Percentiles rank a stretch among this genome's conserved stretches.
These are phyloP conservation scores for Stentor coeruleus DNA, from an alignment of 73 alveolate genomes.

Conservation along the genomic window DNA sequence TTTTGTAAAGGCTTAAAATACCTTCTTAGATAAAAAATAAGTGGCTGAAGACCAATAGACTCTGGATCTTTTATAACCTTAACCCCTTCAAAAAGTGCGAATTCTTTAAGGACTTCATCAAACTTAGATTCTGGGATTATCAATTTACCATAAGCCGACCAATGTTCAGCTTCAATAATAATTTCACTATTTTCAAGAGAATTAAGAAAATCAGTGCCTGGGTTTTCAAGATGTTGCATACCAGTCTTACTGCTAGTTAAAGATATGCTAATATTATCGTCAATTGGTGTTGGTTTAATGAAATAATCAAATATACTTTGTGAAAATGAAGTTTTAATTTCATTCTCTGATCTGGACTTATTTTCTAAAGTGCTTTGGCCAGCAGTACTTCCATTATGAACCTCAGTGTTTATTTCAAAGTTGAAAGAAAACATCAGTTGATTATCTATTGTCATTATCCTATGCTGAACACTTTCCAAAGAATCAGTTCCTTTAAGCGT, in stretches of 20 bases:
- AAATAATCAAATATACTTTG: too few relatives aligned
- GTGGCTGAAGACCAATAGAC: background rate
- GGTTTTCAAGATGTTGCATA: too few relatives aligned
- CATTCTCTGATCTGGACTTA: background rate
- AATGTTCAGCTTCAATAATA: background rate
- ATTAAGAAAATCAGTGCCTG: background rate
- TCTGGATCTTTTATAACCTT: background rate
- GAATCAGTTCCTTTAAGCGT: background rate
- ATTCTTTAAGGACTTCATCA: background rate
- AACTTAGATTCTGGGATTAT: too few relatives aligned
- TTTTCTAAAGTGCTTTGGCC: background rate
- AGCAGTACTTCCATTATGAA: background rate
- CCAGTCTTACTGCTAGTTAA: background rate
- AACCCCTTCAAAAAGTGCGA: background rate
- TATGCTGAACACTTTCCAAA: background rate
- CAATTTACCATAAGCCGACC: background rate
- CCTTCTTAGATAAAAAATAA: background rate
- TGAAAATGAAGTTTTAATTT: too few relatives aligned
- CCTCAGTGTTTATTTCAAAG: background rate
- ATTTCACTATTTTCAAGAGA: background rate
- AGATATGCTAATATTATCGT: background rate
- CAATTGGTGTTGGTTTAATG: too few relatives aligned
- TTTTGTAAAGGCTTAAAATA: too few relatives aligned
- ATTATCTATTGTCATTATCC: background rate
- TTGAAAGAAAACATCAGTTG: too few relatives aligned